Evolutionary conservation across 2,329 filamentous ascomycete genomes (phyloP), one percentile per base, ranked within the genome.

Genomic region (Pseudophaeomoniella oleicola): DNA sequence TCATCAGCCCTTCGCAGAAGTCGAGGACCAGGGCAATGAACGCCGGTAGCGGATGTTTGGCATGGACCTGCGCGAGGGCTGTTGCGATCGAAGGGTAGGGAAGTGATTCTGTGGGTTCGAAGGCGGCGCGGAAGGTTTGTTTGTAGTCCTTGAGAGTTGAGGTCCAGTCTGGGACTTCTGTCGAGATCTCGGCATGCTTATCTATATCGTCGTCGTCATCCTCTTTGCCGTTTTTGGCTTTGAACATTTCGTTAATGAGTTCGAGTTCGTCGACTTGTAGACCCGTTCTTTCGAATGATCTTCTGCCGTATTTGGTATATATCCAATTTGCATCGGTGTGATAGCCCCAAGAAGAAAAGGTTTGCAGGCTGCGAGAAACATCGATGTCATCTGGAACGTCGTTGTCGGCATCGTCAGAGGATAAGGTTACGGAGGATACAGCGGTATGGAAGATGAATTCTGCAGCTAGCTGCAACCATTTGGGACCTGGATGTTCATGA

Each of bases 361-460:
- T n/a, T 27, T 6, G 6, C 22, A 27, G n/a, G 22, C n/a, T 27
- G 22, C 22, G 22, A 27, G 22, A n/a, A 27, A 6, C 6, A 9
- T 27, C 22, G n/a, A n/a, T 9, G 22, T 27, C 22, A n/a, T n/a
- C n/a, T 9, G 22, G 22, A 27, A 6, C 6, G 6, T 27, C 22
- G n/a, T 6, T 9, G 22, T 27, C 22, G 6, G 22, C n/a, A 6
- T 9, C 9, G 6, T 6, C 22, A 27, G 22, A 9, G 6, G 22
- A 9, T 27, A 27, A n/a, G 6, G 22, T 27, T n/a, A n/a, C n/a
- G 9, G 6, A 6, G 6, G 22, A 27, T 9, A 47, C 13, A 22
- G 42, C 37, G 4, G 45, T 36, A 22, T 44, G 45, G 4, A 46
- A 34, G 40, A 47, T 45, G 16, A 48, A 40, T 30, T 46, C 37